Evolutionary conservation across 2,329 filamentous ascomycete species (phyloP).

Genomic region (Trichophyton verrucosum): DNA sequence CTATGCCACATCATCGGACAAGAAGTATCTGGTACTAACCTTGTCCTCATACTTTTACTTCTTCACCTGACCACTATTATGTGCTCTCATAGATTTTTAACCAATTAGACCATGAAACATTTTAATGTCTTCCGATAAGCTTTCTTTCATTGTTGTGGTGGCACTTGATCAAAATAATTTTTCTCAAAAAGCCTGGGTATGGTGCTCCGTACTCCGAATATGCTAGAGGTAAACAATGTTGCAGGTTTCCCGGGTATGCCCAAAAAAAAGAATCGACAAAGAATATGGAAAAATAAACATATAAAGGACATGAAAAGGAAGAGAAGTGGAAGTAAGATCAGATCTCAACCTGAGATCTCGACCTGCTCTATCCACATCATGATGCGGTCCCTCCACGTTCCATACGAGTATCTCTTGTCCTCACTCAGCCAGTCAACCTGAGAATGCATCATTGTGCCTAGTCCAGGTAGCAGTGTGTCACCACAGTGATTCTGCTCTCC

Average conservation of each 20-base stretch:
- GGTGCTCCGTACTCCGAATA: neutral
- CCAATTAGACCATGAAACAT: neutral
- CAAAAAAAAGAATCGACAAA: neutral
- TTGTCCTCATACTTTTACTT: neutral
- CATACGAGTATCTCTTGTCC: constrained; percentile 31
- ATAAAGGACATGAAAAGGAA: neutral
- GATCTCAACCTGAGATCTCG: constrained; percentile 20
- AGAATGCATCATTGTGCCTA: constrained; percentile 42
- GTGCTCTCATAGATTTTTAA: neutral
- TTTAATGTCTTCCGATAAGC: neutral
- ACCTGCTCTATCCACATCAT: constrained; percentile 27
- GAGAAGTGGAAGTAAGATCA: neutral
- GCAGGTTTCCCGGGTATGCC: neutral
- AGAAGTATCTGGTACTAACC: constrained; percentile 87
- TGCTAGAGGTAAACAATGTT: neutral
- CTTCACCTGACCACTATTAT: neutral
- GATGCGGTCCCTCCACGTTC: constrained; percentile 33
- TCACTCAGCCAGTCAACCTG: constrained; percentile 37
- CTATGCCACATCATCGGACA: constrained; percentile 72
- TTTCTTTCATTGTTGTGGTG: neutral
- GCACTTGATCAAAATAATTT: too few species aligned
- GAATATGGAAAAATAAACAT: neutral
- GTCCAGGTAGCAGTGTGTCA: constrained; percentile 29
- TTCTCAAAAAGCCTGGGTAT: neutral
- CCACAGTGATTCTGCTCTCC: neutral